Evolutionary conservation across 768 basidiomycete species (phyloP), one percentile per base, ranked within the genome.

Genomic region (Suillus plorans): DNA sequence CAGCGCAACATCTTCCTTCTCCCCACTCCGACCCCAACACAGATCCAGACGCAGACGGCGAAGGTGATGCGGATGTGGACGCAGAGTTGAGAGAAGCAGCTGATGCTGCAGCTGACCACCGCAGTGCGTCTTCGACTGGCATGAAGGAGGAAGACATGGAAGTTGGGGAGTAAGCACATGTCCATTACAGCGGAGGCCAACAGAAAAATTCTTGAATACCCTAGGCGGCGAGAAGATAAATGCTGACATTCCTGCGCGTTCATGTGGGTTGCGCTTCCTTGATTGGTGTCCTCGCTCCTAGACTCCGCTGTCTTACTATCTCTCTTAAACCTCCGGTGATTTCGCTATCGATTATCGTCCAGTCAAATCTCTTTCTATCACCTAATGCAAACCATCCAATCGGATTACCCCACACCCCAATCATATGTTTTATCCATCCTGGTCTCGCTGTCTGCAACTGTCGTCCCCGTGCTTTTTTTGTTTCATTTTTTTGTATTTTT

Each of bases 71-170:
- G 1, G 81, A 82, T 62, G 77, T 82, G 0, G 83, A 85, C 14
- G 77, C 76, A 55, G 84, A 85, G 31, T 70, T 85, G 31, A 70
- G 84, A n/a, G 84, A 83, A 66, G 84, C 84, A 42, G 84, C 82
- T 0, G 82, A 82, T 64, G 84, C 83, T 7, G 79, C 83, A 31
- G 58, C 18, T 6, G 84, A 83, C 69, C 80, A 79, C 22, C 76
- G 82, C 58, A 79, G 76, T 59, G 39, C 58, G 25, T 59, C 58
- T 20, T 59, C 58, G 12, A 73, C 72, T 56, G 72, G 77, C 3
- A 12, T 73, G 64, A 76, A 77, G 25, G 69, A 71, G 22, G 71
- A 74, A 16, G 74, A 75, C 9, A 69, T 68, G 47, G 70, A 70
- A 25, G 71, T 73, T 42, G 76, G 63, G 42, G 55, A 36, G 58